Evolutionary conservation across 306 rosid genomes (phyloP).

Genomic region (Castanea mollissima): DNA sequence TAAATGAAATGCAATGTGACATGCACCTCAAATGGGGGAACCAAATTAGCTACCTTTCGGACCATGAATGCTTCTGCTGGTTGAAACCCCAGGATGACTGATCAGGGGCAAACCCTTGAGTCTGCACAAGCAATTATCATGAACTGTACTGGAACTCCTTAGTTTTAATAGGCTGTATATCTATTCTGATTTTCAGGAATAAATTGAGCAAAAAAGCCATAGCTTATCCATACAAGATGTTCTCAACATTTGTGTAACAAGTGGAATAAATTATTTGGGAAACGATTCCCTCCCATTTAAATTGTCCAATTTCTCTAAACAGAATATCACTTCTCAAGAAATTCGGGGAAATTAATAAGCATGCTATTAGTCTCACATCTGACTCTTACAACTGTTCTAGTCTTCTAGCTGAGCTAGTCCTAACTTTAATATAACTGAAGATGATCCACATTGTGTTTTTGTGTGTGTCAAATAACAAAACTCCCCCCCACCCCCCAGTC

Average conservation of each 20-base stretch:
- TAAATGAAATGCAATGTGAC: constrained; percentile 11
- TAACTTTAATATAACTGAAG: no score
- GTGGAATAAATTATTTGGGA: background rate
- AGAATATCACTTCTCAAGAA: no score
- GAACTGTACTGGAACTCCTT: constrained; percentile 67
- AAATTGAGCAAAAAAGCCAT: constrained; percentile 17
- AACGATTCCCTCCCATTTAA: no score
- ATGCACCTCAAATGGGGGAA: constrained; percentile 76
- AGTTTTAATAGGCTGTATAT: constrained; percentile 25
- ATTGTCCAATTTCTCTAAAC: no score
- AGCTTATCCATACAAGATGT: constrained; percentile 12
- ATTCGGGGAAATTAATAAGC: no score
- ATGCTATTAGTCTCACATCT: no score
- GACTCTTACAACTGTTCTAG: no score
- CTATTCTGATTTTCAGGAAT: constrained; percentile 1
- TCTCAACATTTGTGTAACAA: background rate
- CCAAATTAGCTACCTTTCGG: constrained; percentile 90
- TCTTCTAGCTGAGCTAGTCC: no score
- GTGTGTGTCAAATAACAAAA: no score
- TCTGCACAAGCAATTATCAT: constrained; percentile 98
- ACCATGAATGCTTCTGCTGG: constrained; percentile 90
- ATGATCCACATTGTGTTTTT: no score
- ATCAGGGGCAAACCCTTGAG: constrained; percentile 86
- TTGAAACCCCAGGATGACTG: constrained; percentile 78
- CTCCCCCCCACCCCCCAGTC: no score